A percentile compares a stretch with the other conserved stretches of the same genome.
These are phyloP conservation scores for Backusella circina DNA, from an alignment of 192 early-diverging fungal genomes.

Conservation along the genomic window DNA sequence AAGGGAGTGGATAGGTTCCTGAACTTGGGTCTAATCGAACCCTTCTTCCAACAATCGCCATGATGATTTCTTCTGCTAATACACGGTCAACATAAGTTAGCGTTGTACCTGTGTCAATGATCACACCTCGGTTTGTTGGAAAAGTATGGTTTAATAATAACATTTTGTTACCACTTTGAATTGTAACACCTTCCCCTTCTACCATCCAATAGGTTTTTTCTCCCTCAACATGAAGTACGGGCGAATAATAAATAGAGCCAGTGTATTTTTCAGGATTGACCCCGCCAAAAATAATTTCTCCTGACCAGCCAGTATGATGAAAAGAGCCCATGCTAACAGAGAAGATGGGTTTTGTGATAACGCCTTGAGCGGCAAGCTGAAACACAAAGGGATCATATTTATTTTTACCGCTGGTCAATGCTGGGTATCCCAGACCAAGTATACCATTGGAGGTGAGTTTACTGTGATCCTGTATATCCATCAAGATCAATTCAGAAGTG, in stretches of 20 bases:
- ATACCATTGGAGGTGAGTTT: slow-evolving; percentile 18
- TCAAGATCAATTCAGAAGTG: slow-evolving; percentile 10
- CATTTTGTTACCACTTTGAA: neutral
- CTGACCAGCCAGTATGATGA: slow-evolving; percentile 12
- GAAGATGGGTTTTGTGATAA: slow-evolving; percentile 15
- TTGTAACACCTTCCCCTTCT: slow-evolving; percentile 3
- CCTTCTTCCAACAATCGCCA: neutral
- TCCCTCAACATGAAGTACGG: neutral
- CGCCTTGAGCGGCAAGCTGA: neutral
- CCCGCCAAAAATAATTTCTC: slow-evolving; percentile 42
- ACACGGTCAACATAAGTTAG: slow-evolving; percentile 16
- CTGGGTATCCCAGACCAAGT: slow-evolving; percentile 22
- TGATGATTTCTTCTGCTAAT: slow-evolving; percentile 8
- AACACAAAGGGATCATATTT: slow-evolving; percentile 24
- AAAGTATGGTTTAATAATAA: neutral
- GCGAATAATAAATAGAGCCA: slow-evolving; percentile 40
- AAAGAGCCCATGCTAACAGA: slow-evolving; percentile 12
- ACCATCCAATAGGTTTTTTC: slow-evolving; percentile 28
- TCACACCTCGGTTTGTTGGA: neutral
- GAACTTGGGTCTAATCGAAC: neutral
- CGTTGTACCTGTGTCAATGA: slow-evolving; percentile 30
- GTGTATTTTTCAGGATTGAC: slow-evolving; percentile 33
- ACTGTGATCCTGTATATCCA: neutral
- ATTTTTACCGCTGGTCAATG: neutral
- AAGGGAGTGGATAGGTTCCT: slow-evolving; percentile 1